Conservation (phyloP, 1,139 yeast genomes). For the Kodamaea sp. region DNA sequence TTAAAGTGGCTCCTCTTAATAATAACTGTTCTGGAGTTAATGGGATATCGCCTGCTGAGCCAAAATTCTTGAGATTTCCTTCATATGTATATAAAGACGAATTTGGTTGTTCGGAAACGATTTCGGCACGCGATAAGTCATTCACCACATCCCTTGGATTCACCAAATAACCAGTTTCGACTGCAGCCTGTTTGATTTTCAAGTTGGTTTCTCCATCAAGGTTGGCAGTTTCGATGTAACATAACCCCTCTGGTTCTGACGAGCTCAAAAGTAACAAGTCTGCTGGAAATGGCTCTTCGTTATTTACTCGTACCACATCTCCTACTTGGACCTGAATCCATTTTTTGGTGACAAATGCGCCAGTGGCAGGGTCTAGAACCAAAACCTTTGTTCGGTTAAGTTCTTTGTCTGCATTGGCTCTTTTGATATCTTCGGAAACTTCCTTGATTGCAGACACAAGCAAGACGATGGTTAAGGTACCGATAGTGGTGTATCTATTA, state of each 20-base stretch:
- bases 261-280: conserved; percentile 83
- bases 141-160: conserved; percentile 61
- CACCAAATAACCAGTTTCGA: conserved; percentile 75
- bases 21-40: conserved; percentile 88
- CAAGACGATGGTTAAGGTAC: conserved; percentile 81
- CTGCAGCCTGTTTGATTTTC: conserved; percentile 85
- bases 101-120: conserved; percentile 90
- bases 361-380: conserved; percentile 62
- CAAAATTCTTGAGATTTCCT: conserved; percentile 69
- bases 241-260: conserved; percentile 96
- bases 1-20: conserved; percentile 90
- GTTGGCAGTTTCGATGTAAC: conserved; percentile 96
- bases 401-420: conserved; percentile 87
- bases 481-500: conserved; percentile 91
- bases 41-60: conserved; percentile 56
- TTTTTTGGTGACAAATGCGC: conserved; percentile 62
- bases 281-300: conserved; percentile 94
- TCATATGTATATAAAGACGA: conserved; percentile 93
- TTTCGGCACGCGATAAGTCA: conserved; percentile 36
- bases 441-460: conserved; percentile 92
- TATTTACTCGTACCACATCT: conserved; percentile 79
- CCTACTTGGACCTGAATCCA: conserved; percentile 95
- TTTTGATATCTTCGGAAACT: conserved; percentile 83
- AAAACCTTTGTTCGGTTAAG: conserved; percentile 76
- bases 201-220: conserved; percentile 97